Evolutionary conservation across 2,329 filamentous ascomycete species (phyloP).

Genomic region (Penicillium sp.): DNA sequence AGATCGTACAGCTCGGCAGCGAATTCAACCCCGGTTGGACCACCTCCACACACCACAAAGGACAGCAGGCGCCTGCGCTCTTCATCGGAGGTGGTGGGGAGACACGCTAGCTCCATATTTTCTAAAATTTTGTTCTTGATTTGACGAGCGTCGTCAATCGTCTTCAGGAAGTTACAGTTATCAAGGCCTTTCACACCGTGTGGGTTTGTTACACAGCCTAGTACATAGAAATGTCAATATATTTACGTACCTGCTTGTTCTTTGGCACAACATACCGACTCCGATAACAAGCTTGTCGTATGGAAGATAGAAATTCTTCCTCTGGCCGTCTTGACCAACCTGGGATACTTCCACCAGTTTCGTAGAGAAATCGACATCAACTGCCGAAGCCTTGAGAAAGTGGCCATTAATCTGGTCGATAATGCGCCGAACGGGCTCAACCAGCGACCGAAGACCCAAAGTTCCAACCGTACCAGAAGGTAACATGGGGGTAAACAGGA

Average conservation of each 20-base stretch:
- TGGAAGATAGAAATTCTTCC: conserved; percentile 82
- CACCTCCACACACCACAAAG: conserved; percentile 93
- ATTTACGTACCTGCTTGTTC: neutral
- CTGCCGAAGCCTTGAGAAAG: conserved; percentile 82
- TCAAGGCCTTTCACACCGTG: conserved; percentile 95
- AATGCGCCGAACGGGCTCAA: conserved; percentile 89
- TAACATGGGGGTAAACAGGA: conserved; percentile 96
- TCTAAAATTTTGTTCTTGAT: conserved; percentile 86
- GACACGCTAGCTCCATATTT: conserved; percentile 84
- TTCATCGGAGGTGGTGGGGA: conserved; percentile 88
- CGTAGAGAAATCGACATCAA: conserved; percentile 86
- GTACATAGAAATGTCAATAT: conserved; percentile 7
- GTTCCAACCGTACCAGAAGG: conserved; percentile 96
- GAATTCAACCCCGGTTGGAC: conserved; percentile 95
- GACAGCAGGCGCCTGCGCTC: conserved; percentile 85
- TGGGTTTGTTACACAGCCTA: conserved; percentile 81
- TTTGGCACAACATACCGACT: conserved; percentile 56
- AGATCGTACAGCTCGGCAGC: conserved; percentile 95
- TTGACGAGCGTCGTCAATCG: conserved; percentile 83
- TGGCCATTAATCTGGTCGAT: conserved; percentile 75
- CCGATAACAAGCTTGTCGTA: conserved; percentile 96
- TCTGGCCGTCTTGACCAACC: conserved; percentile 66
- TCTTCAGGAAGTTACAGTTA: conserved; percentile 91
- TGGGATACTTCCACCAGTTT: conserved; percentile 88
- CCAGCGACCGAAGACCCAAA: conserved; percentile 81